Base-by-base conservation (phyloP, 2,329 filamentous ascomycete genomes). In the Zalaria sp. region DNA sequence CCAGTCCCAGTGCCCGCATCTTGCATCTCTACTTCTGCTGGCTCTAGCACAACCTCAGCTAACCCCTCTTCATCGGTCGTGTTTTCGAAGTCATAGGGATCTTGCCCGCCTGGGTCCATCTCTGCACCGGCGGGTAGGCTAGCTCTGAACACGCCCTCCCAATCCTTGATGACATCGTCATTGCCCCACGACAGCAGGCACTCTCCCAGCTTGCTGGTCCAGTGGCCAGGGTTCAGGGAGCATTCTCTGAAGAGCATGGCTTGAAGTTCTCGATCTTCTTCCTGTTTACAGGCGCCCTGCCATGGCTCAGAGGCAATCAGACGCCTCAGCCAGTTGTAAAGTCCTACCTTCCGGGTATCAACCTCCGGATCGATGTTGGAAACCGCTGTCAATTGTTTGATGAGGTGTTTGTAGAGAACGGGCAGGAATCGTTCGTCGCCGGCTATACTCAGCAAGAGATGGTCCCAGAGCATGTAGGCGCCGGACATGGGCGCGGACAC, bases 391-490 rank as follows among this genome's bases (percentile, higher is more conserved):
- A 71, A 51, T 7, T 48, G 45, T 25, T 56, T 44, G 4, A 61
- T 53, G 49, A 73, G 53, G 27, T 55, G 53, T 28, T 62, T 58
- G 3, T 59, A 51, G 25, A 73, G 51, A 10, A 59, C 49, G 1
- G 51, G 49, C 10, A 65, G 40, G 41, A 73, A 44, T 9, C 49
- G 49, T 32, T 60, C 48, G 5, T 54, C 51, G 3, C 54, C 52
- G 32, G 55, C 49, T 18, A 74, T 51, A 18, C 53, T 43, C 9
- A 46, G 47, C 4, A 69, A 49, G 4, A 69, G 45, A 1, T 54
- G 54, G 25, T 60, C 55, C 66, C 66, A 70, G 29, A 70, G 55
- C 28, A 64, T 47, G 45, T 63, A 68, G 3, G 66, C 67, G 42
- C 63, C 64, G 25, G 58, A 52, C 54, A 4, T 32, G 29, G 29